phyloP scores from a whole-genome alignment of 805 yeast species.

The Limtongozyma cylindracea region DNA sequence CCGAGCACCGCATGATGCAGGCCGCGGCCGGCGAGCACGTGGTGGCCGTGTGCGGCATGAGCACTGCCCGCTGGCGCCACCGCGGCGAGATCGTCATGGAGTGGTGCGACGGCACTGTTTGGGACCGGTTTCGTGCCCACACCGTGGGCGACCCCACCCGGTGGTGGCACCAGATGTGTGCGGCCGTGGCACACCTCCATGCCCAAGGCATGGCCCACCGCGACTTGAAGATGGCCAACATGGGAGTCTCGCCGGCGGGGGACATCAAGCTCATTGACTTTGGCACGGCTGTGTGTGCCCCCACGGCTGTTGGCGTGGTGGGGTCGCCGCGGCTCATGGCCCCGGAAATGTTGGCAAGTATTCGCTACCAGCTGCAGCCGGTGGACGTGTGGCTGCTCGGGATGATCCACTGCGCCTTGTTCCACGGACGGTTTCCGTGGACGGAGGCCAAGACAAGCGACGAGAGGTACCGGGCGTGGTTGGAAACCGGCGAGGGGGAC shows the following conservation, averaged over 20 bases:
- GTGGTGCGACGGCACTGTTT: no score
- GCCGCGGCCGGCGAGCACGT: no score
- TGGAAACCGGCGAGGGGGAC: no score
- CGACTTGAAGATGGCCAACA: constrained; percentile 22
- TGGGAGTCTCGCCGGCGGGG: constrained; percentile 10
- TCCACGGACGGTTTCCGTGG: constrained; percentile 18
- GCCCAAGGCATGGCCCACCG: constrained; percentile 14
- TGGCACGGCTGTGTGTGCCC: constrained; percentile 6
- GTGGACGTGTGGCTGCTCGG: constrained; percentile 27
- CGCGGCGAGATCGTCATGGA: no score
- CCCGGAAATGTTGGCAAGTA: constrained; percentile 15
- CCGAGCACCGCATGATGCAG: no score
- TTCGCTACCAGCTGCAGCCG: constrained; percentile 14
- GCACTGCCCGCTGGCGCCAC: no score
- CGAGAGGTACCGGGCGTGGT: no score
- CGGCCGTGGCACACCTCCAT: constrained; percentile 15
- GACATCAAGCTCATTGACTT: constrained; percentile 19
- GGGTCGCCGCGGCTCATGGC: constrained; percentile 20
- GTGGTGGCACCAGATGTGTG: constrained; percentile 17
- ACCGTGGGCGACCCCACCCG: no score
- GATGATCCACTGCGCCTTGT: constrained; percentile 11
- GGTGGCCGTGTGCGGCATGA: no score
- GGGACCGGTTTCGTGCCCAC: no score
- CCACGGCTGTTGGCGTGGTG: constrained; percentile 13
- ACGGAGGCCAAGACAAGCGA: no score